These are phyloP conservation scores for Roridomyces roridus DNA, from an alignment of 768 basidiomycete species.

Conservation along the genomic window DNA sequence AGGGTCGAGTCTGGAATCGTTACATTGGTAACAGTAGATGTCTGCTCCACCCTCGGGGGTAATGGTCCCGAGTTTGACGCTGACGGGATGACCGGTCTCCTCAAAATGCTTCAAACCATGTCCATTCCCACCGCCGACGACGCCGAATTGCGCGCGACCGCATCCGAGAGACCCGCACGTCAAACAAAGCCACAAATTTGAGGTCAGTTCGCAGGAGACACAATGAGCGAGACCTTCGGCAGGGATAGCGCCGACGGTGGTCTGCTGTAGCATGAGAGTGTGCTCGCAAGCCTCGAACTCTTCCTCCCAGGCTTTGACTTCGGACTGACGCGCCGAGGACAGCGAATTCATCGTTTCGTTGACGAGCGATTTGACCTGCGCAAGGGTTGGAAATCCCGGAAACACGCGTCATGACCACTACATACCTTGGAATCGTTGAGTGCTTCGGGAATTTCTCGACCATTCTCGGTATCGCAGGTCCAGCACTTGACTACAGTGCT, in stretches of 20 bases:
- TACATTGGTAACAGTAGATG: constrained; percentile 91
- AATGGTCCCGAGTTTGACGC: constrained; percentile 95
- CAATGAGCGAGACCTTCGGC: constrained; percentile 81
- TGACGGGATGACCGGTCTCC: constrained; percentile 74
- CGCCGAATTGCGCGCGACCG: constrained; percentile 85
- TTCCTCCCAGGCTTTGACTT: constrained; percentile 98
- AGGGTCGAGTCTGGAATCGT: constrained; percentile 59
- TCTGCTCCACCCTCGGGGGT: constrained; percentile 94
- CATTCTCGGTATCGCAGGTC: constrained; percentile 62
- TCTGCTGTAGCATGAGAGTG: constrained; percentile 52
- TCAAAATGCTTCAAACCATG: constrained; percentile 86
- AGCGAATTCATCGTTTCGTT: constrained; percentile 79
- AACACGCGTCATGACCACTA: not conserved
- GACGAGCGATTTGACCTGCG: constrained; percentile 60
- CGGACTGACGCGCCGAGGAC: constrained; percentile 90
- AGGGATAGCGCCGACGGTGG: constrained; percentile 50
- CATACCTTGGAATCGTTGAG: constrained; percentile 41
- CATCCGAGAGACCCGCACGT: constrained; percentile 91
- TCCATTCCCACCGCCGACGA: constrained; percentile 77
- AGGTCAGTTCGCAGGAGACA: constrained; percentile 80
- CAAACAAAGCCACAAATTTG: constrained; percentile 95
- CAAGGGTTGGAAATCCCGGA: not conserved
- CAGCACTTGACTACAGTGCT: constrained; percentile 75
- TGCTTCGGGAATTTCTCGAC: constrained; percentile 50
- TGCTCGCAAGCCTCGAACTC: constrained; percentile 91